Evolutionary conservation across 2,329 filamentous ascomycete species (phyloP).

Genomic region (Ceratocystis smalleyi): DNA sequence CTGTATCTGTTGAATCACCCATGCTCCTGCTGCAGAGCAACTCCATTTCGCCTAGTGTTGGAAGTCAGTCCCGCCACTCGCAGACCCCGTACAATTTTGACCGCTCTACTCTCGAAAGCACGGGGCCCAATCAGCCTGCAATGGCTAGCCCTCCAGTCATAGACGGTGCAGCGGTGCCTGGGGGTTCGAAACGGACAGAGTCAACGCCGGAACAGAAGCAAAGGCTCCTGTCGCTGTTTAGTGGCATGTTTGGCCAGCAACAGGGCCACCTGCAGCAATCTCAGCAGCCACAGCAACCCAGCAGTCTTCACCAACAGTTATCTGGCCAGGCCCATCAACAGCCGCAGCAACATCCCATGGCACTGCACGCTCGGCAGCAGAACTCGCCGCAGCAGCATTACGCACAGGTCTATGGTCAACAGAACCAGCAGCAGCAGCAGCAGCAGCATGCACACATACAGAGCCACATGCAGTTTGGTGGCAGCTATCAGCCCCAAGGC

Average conservation of each 20-base stretch:
- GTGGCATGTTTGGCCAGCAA: conserved; percentile 29
- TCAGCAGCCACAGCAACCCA: background rate
- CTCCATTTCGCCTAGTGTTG: conserved; percentile 15
- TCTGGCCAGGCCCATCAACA: conserved; percentile 6
- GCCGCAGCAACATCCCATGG: conserved; percentile 3
- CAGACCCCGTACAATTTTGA: conserved; percentile 17
- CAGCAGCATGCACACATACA: conserved; percentile 5
- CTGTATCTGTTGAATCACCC: conserved; percentile 14
- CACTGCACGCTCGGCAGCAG: conserved; percentile 2
- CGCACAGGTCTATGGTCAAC: conserved; percentile 9
- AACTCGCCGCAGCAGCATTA: conserved; percentile 15
- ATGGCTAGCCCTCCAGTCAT: conserved; percentile 21
- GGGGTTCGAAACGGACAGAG: conserved; percentile 23
- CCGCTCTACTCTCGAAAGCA: conserved; percentile 12
- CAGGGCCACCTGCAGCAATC: background rate
- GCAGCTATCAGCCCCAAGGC: conserved; percentile 10
- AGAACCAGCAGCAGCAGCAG: background rate
- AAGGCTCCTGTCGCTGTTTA: conserved; percentile 46
- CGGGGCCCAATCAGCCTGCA: conserved; percentile 17
- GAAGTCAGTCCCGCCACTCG: conserved; percentile 15
- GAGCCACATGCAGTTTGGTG: conserved; percentile 5
- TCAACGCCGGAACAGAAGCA: conserved; percentile 30
- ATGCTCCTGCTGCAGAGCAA: conserved; percentile 6
- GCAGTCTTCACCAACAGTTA: background rate
- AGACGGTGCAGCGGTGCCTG: conserved; percentile 22